Evolutionary conservation across 768 basidiomycete species (phyloP).

Genomic region (Kwoniella dendrophila): DNA sequence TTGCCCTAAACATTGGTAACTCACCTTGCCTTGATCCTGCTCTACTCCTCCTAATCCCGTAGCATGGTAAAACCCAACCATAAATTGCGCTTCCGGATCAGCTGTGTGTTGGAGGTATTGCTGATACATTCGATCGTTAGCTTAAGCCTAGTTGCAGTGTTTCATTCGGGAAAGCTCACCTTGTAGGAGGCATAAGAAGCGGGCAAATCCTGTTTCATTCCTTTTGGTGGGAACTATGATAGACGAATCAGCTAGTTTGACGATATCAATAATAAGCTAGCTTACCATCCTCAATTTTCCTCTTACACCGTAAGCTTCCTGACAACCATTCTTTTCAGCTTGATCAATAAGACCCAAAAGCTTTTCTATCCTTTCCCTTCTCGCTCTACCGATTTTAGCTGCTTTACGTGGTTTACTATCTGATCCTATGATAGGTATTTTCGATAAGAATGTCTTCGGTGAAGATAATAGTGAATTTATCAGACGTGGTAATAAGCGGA

Average conservation of each 20-base stretch:
- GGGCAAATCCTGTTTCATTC: conserved; percentile 42
- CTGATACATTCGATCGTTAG: conserved; percentile 3
- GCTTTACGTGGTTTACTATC: conserved; percentile 13
- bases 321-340: conserved; percentile 41
- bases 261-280: not conserved
- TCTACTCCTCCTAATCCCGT: conserved; percentile 65
- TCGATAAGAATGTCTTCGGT: conserved; percentile 26
- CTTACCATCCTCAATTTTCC: conserved; percentile 45
- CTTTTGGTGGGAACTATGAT: conserved; percentile 48
- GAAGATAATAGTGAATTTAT: conserved; percentile 38
- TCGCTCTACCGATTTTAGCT: conserved; percentile 23
- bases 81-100: conserved; percentile 81
- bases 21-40: conserved; percentile 58
- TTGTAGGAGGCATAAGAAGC: conserved; percentile 35
- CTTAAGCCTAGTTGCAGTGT: not conserved
- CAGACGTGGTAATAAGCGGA: conserved; percentile 39
- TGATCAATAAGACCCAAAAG: conserved; percentile 32
- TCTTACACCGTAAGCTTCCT: conserved; percentile 26
- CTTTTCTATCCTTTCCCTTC: conserved; percentile 35
- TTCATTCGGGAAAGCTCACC: conserved; percentile 60
- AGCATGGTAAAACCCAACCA: conserved; percentile 83
- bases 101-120: conserved; percentile 60
- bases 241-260: not conserved
- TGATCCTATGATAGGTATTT: conserved; percentile 13
- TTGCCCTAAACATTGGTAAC: conserved; percentile 7